Conservation (phyloP, 305 asterid genomes). For the Caryopteris hybrid region DNA sequence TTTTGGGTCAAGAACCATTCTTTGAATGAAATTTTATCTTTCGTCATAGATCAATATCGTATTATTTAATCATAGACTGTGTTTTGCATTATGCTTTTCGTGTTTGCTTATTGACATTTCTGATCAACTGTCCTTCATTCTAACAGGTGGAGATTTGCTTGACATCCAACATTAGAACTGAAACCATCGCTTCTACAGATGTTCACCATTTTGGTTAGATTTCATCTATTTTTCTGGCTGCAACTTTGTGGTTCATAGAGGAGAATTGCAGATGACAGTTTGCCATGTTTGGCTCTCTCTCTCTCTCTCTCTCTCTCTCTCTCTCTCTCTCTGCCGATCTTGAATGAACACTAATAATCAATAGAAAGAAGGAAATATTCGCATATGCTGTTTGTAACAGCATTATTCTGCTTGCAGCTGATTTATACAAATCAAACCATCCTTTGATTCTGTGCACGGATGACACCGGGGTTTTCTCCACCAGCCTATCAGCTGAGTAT, state of each 20-base stretch:
- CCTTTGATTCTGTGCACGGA: slow-evolving; percentile 63
- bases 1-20: not conserved
- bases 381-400: slow-evolving; percentile 14
- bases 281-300: not conserved
- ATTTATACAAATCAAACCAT: slow-evolving; percentile 52
- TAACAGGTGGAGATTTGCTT: slow-evolving; percentile 91
- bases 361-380: not conserved
- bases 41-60: not conserved
- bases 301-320: no score
- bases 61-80: no score
- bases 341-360: not conserved
- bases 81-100: no score
- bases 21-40: no score
- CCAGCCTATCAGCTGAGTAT: slow-evolving; percentile 52
- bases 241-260: not conserved
- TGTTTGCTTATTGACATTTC: not conserved
- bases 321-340: no score
- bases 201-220: slow-evolving; percentile 87
- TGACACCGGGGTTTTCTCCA: slow-evolving; percentile 66
- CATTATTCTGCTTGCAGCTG: slow-evolving; percentile 46
- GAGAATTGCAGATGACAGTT: not conserved
- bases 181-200: slow-evolving; percentile 72
- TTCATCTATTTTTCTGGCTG: slow-evolving; percentile 11
- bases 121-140: slow-evolving; percentile 5
- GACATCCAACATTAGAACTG: slow-evolving; percentile 84